Percentiles rank a stretch among this genome's conserved stretches.
phyloP scores from a whole-genome alignment of 805 yeast species.

The Monosporozyma aerobia region DNA sequence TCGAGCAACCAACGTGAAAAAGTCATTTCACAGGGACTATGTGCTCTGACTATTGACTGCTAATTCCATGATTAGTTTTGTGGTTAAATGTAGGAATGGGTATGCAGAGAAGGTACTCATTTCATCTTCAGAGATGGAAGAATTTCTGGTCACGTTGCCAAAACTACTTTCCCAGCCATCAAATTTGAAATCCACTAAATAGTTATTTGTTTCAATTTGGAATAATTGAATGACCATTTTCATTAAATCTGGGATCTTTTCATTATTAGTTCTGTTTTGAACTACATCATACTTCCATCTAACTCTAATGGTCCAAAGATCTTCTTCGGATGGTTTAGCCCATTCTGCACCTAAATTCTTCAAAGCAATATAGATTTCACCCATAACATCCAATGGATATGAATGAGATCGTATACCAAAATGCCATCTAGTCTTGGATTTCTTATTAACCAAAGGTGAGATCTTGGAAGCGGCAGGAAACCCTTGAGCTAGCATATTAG shows the following conservation, averaged over 20 bases:
- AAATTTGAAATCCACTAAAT: slow-evolving; percentile 91
- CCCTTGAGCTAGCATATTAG: slow-evolving; percentile 68
- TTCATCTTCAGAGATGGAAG: slow-evolving; percentile 45
- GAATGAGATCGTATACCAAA: slow-evolving; percentile 94
- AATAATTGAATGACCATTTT: slow-evolving; percentile 95
- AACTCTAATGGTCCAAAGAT: slow-evolving; percentile 90
- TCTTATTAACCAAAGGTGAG: slow-evolving; percentile 59
- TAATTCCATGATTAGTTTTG: slow-evolving; percentile 86
- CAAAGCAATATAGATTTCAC: slow-evolving; percentile 90
- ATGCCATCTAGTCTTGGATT: slow-evolving; percentile 95
- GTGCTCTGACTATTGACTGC: slow-evolving; percentile 81
- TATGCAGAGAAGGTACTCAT: slow-evolving; percentile 90
- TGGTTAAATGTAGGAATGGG: slow-evolving; percentile 88
- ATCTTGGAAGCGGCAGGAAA: slow-evolving; percentile 39
- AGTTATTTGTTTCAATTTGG: slow-evolving; percentile 92
- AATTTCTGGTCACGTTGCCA: slow-evolving; percentile 25
- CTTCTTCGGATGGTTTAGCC: slow-evolving; percentile 92
- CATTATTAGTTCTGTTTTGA: slow-evolving; percentile 13
- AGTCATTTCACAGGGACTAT: slow-evolving; percentile 4
- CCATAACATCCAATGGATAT: slow-evolving; percentile 97
- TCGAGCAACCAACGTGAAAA: too few relatives aligned
- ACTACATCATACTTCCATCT: slow-evolving; percentile 74
- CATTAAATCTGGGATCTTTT: slow-evolving; percentile 64
- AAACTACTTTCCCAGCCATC: slow-evolving; percentile 83
- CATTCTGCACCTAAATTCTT: slow-evolving; percentile 94